Conservation (phyloP, 2,329 filamentous ascomycete genomes). For the Parafenestella ontariensis region DNA sequence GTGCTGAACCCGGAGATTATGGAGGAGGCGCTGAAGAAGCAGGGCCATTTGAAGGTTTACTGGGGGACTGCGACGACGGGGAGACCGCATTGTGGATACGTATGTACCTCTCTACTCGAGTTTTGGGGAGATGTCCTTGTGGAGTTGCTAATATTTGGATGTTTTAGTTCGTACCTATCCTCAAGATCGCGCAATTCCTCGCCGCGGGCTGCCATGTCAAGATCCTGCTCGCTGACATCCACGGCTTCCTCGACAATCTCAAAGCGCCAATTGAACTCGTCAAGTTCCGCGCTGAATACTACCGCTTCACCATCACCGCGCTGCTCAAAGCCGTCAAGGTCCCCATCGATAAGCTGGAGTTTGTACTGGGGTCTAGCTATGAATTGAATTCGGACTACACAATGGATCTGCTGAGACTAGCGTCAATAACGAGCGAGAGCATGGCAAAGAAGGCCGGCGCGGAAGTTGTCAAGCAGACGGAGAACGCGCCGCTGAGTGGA, state of each 20-base stretch:
- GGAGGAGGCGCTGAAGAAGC: constrained; percentile 71
- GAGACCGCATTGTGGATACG: constrained; percentile 86
- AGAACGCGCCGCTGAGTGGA: constrained; percentile 75
- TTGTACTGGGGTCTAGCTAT: constrained; percentile 85
- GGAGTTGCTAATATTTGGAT: constrained; percentile 1
- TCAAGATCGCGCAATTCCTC: constrained; percentile 90
- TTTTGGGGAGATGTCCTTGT: not conserved
- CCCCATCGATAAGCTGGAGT: constrained; percentile 77
- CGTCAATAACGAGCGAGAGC: constrained; percentile 73
- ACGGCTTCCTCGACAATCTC: constrained; percentile 80
- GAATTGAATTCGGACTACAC: constrained; percentile 73
- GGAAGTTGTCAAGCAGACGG: constrained; percentile 92
- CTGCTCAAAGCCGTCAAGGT: constrained; percentile 81
- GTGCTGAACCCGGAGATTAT: constrained; percentile 85
- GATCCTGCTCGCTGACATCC: constrained; percentile 71
- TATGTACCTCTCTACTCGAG: constrained; percentile 19
- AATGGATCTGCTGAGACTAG: constrained; percentile 86
- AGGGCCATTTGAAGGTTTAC: constrained; percentile 77
- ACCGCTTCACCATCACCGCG: constrained; percentile 75
- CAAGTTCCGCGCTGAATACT: constrained; percentile 81
- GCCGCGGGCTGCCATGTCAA: constrained; percentile 83
- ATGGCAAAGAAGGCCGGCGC: constrained; percentile 90
- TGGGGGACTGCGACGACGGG: constrained; percentile 89
- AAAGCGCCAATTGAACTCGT: constrained; percentile 91
- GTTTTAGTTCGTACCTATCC: constrained; percentile 73